Evolutionary conservation across 2,329 filamentous ascomycete genomes (phyloP), one percentile per base, ranked within the genome.

Genomic region (Alternaria ventricosa): DNA sequence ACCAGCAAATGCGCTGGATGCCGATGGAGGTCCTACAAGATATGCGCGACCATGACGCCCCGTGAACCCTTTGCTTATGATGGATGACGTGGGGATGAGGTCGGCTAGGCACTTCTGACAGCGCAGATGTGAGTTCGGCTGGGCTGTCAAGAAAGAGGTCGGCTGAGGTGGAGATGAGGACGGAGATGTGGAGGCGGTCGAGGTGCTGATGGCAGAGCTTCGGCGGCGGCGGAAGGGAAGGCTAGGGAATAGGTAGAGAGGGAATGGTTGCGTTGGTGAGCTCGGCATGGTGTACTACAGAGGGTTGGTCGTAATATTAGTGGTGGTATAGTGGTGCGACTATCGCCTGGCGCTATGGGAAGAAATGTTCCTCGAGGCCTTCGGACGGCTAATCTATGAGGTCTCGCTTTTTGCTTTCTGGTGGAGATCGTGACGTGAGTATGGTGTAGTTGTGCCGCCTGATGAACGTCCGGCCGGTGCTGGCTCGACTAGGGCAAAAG

Each of bases 61-160:
- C 23, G 87, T 90, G 78, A 90, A 90, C 57, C 88, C 88, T 79
- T 89, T 89, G 79, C 82, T 85, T 71, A 90, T 87, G 61, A 90
- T 89, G 65, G 88, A 87, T 6, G 83, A 83, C 15, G 86, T 85
- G 57, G 87, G 82, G 66, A 87, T 87, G 50, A 90, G 82, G 71
- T 89, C 86, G 11, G 86, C 80, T 44, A 87, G 84, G 74, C 88
- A 90, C 68, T 84, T 84, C 27, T 84, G 82, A 77, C 88, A 90
- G 69, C 84, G 85, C 23, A 90, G 83, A 74, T 86, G 85, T 3
- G 87, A 87, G 53, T 81, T 78, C 70, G 86, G 67, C 12, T 65
- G 55, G n/a, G 63, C 41, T 15, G 65, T 51, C 47, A 79, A 74
- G 66, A 71, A 76, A 55, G 64, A 70, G 18, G 71, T 66, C 15